Conservation (phyloP, 257 asterid genomes). For the Lavandula angustifolia region DNA sequence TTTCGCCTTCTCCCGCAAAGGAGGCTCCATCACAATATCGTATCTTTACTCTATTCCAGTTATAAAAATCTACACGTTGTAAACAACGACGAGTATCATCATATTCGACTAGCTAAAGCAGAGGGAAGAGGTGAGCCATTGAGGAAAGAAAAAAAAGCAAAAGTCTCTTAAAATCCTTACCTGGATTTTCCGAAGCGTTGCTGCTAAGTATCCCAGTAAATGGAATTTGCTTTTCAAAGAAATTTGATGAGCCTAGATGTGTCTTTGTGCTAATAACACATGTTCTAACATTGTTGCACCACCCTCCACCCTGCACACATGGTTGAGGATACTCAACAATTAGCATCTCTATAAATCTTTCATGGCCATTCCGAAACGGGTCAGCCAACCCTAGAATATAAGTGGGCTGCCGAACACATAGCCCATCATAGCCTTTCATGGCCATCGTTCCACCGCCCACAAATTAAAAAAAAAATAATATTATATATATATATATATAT, state of each 20-base stretch:
- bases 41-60: constrained; percentile 72
- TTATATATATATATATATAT: too few species aligned
- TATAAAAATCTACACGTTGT: constrained; percentile 73
- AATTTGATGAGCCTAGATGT: constrained; percentile 56
- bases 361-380: too few species aligned
- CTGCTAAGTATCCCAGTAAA: constrained; percentile 68
- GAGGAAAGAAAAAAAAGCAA: too few species aligned
- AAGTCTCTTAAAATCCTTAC: constrained; percentile 28
- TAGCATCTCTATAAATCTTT: too few species aligned
- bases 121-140: too few species aligned
- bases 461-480: too few species aligned
- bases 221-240: constrained; percentile 51
- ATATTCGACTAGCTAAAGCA: too few species aligned
- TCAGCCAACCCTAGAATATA: too few species aligned
- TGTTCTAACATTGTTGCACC: constrained; percentile 67
- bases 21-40: constrained; percentile 79
- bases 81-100: constrained; percentile 24
- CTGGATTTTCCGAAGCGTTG: constrained; percentile 66
- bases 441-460: too few species aligned
- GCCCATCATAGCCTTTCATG: too few species aligned
- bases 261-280: constrained; percentile 59
- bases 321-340: too few species aligned
- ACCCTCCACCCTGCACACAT: constrained; percentile 96
- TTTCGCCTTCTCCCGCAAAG: constrained; percentile 58
- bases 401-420: too few species aligned